Base-by-base conservation (phyloP, 2,329 filamentous ascomycete species). In the Iodosphaeria phyllophila region DNA sequence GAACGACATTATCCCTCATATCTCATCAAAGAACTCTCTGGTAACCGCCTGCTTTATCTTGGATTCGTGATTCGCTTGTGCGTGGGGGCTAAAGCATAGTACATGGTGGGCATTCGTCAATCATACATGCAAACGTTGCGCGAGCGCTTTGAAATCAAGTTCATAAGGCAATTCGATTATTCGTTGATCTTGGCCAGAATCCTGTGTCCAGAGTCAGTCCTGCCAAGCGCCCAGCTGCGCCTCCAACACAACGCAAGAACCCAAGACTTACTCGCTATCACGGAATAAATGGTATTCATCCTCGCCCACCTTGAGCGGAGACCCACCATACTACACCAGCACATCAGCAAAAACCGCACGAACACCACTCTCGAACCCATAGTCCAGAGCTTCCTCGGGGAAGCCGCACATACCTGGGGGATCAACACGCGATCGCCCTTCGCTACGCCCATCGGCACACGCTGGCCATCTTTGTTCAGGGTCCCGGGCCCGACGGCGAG, bases 131-230 rank as follows among this genome's bases (percentile, higher is more conserved):
- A n/a, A n/a, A n/a, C n/a, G n/a, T n/a, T n/a, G n/a, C n/a, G n/a
- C n/a, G n/a, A n/a, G n/a, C n/a, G n/a, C n/a, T n/a, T n/a, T n/a
- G n/a, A n/a, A n/a, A n/a, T n/a, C n/a, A n/a, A n/a, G n/a, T n/a
- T n/a, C n/a, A n/a, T n/a, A n/a, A n/a, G n/a, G n/a, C n/a, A n/a
- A n/a, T n/a, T n/a, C n/a, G n/a, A n/a, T n/a, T n/a, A n/a, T n/a
- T 95, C 86, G 59, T 82, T 92, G 69, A 98, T 92, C 76, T 95
- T 98, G 53, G 89, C 89, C 32, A 98, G 72, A 41, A 98, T 80
- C 54, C 86, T 93, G 42, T 14, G 13, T 9, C 10, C 10, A 16
- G 9, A 10, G n/a, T 22, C 16, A 22, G 8, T 22, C 20, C 11
- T 13, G 15, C 8, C 25, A 8, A 16, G 13, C 8, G 15, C 5